Conservation (phyloP, 2,329 filamentous ascomycete species). For the Phaeosphaeria sp. region DNA sequence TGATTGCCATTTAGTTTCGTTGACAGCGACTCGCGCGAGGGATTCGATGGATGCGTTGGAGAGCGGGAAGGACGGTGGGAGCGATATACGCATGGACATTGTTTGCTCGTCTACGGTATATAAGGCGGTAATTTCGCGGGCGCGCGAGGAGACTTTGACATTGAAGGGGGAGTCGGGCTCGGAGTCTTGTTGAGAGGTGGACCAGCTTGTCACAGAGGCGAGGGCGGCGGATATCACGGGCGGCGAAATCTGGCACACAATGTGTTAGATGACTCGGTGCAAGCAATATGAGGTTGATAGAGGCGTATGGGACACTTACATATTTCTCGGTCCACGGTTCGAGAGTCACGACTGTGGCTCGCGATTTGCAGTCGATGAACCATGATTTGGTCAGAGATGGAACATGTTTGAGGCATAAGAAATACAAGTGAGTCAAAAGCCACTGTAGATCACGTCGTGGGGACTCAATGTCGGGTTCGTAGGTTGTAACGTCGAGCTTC, state of each 20-base stretch:
- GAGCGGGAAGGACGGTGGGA: constrained; percentile 84
- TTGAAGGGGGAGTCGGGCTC: constrained; percentile 58
- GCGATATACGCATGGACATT: constrained; percentile 79
- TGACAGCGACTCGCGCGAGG: constrained; percentile 82
- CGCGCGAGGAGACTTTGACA: constrained; percentile 74
- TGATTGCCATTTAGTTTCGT: constrained; percentile 88
- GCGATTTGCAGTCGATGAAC: constrained; percentile 81
- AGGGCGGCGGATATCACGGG: constrained; percentile 71
- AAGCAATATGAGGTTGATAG: too few species aligned
- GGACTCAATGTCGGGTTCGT: constrained; percentile 65
- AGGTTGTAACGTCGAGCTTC: constrained; percentile 72
- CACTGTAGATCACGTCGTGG: constrained; percentile 79
- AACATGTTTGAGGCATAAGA: constrained; percentile 76
- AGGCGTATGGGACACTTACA: constrained; percentile 19
- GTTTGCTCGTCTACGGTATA: constrained; percentile 89
- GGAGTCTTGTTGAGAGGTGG: constrained; percentile 48
- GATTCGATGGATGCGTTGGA: constrained; percentile 77
- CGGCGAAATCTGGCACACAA: constrained; percentile 68
- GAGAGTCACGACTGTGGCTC: constrained; percentile 78
- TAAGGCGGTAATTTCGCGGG: constrained; percentile 78
- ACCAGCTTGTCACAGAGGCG: constrained; percentile 73
- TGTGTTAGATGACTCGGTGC: too few species aligned
- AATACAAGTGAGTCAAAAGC: constrained; percentile 86
- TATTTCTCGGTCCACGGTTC: constrained; percentile 85
- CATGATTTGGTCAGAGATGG: constrained; percentile 82